Evolutionary conservation across 345 rosid genomes (phyloP), one percentile per base, ranked within the genome.

Genomic region (Noccaea caerulescens): DNA sequence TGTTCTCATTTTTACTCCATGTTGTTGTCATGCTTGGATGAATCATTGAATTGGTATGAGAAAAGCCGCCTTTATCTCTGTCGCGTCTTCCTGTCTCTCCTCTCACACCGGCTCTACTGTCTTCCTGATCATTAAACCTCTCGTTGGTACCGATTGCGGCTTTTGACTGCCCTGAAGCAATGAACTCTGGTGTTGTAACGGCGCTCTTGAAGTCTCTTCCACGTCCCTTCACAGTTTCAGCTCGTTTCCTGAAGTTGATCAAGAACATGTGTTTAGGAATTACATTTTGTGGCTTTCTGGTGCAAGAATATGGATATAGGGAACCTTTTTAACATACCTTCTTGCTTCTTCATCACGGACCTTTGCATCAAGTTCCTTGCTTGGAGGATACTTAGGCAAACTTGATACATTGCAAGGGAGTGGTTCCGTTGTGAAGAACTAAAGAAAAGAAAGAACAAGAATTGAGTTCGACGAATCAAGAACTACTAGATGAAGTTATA

Each of bases 281-380:
- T 44, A 27, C 46, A 11, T 30, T 46, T 27, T 67, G 41, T 39
- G 10, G 33, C 25, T 52, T 3, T 20, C 5, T 34, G 9, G 5
- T 16, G 33, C 9, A 13, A 45, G 16, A 30, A 8, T 25, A 66
- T 10, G 6, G 20, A 37, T 45, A 4, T 11, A 33, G 13, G 39
- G 11, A 54, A 3, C 3, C n/a, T 59, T 51, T 30, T 6, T 44
- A 4, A 60, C 25, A 49, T 61, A 60, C 97, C 82, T 83, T 84
- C 83, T 83, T 70, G 81, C 88, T 84, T 84, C 92, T 69, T 74
- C 85, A 13, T 85, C 72, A 0, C 87, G 82, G 49, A 79, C 57
- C 75, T 83, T 91, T 77, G 82, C 84, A 58, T 88, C 93, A 6
- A 88, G 81, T 69, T 91, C 96, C 76, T 88, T 91, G 80, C 91